These are phyloP conservation scores for Arctium minus DNA, from an alignment of 129 eudicot genomes.

Conservation along the genomic window DNA sequence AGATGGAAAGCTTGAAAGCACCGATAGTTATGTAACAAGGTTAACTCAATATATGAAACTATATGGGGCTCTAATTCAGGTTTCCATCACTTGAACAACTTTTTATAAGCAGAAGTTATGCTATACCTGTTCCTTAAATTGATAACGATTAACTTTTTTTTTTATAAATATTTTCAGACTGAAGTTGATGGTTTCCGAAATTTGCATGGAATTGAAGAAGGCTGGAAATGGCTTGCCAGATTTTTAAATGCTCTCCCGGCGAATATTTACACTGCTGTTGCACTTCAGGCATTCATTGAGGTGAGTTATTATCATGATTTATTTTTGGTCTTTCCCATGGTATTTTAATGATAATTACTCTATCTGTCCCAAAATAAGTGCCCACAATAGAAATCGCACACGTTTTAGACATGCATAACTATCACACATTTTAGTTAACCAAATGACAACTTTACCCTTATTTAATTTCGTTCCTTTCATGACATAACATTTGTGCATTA, in stretches of 20 bases:
- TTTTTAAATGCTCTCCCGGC: slow-evolving; percentile 79
- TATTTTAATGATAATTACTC: background rate
- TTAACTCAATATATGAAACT: slow-evolving; percentile 59
- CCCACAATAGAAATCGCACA: background rate
- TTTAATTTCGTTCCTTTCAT: background rate
- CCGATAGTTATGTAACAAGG: slow-evolving; percentile 46
- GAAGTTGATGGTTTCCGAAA: slow-evolving; percentile 60
- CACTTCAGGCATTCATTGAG: slow-evolving; percentile 70
- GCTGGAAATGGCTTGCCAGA: slow-evolving; percentile 97
- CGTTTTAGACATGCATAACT: background rate
- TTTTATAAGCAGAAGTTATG: background rate
- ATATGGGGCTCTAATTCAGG: slow-evolving; percentile 98
- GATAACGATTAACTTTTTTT: background rate
- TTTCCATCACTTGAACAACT: slow-evolving; percentile 18
- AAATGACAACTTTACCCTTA: background rate
- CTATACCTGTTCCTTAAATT: background rate
- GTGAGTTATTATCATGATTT: slow-evolving; percentile 37
- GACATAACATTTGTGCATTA: background rate
- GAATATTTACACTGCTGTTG: slow-evolving; percentile 55
- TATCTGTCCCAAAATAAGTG: background rate
- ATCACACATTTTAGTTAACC: background rate
- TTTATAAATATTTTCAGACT: slow-evolving; percentile 45
- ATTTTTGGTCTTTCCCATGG: background rate
- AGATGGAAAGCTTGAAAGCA: slow-evolving; percentile 69
- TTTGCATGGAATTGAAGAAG: slow-evolving; percentile 78